Base-by-base conservation (phyloP, 768 basidiomycete species). In the Boletus vinaceobasis region DNA sequence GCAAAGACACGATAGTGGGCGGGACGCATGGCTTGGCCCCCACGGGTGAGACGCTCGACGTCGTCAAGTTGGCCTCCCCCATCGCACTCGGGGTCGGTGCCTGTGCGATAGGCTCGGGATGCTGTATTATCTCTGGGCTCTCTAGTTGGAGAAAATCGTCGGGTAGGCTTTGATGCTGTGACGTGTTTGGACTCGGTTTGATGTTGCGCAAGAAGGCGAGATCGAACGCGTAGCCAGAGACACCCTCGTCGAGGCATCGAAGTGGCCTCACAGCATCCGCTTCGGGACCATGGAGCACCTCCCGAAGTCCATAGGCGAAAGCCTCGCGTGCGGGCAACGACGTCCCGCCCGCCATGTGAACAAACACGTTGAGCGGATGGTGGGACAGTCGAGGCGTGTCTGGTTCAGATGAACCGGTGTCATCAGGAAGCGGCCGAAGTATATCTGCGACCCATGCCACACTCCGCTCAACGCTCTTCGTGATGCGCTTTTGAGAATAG, bases 401-500 rank as follows among this genome's bases (percentile, higher is more conserved):
- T 21, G 27, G 21, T 14, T 58, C 55, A 0, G 43, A 17, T 1
- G 45, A n/a, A 3, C 15, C 15, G 0, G 21, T 23, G 4, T 49
- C 35, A 7, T 21, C 36, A 4, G 63, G 58, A 23, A 61, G 56
- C 3, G 70, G 71, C 14, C 72, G 70, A 2, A 91, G 74, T 1
- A 89, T 56, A 33, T 78, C 73, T 0, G 76, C 69, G 0, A 92
- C 69, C 91, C 91, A 93, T 1, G 77, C 69, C 0, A 74, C 64
- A 3, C 84, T 84, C 27, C 90, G 78, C 42, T 90, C 86, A 49
- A 91, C 78, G 62, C 85, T 85, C 65, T 91, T 93, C 27, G 80
- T 84, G 6, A 85, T 69, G 3, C 91, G 82, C 59, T 88, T 92
- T 64, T 93, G 91, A 4, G 90, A 91, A 56, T 83, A 79, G 0